Evolutionary conservation across 176 grass and related monocot genomes (phyloP), one percentile per base, ranked within the genome.

Genomic region (Triticum timopheevii): DNA sequence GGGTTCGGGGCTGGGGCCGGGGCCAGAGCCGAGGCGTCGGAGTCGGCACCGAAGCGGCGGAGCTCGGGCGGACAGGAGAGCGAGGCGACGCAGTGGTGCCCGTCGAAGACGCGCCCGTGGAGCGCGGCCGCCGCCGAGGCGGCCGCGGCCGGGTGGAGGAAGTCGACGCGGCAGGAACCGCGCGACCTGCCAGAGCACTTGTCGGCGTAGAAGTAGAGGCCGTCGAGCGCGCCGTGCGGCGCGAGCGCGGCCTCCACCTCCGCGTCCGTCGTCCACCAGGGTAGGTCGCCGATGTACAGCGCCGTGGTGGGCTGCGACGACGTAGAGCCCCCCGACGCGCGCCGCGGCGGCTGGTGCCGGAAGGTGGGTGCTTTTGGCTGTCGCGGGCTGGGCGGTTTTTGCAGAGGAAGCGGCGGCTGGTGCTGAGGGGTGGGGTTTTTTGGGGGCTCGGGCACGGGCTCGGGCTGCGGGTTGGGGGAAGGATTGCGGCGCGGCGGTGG

Each of bases 241-340:
- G 84, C 86, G 70, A 95, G 85, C 30, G 84, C 93, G 13, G 79
- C 90, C 82, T 95, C 90, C 33, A 95, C 54, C 73, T 95, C 85
- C 11, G 75, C 79, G 61, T 95, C 90, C 56, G 93, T 95, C 19
- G 90, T 86, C 93, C 93, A 95, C 90, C 88, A 95, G 44, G 82
- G 69, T 13, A 92, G 90, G 65, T 95, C 93, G 47, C 90, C 80
- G 40, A 92, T 78, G 82, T 90, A 95, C 9, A 95, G 50, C 19
- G 88, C 61, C 77, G 76, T 42, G 69, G 85, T 49, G 38, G 50
- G 38, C 36, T 47, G n/a, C 2, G 36, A 30, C 10, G 68, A 68
- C 4, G 47, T 35, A 8, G 27, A 39, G 58, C 23, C 39, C 42
- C 62, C 58, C 27, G 67, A 4, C 69, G 59, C 44, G 69, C 83